Conservation (phyloP, 768 basidiomycete genomes). For the Mycena amicta region DNA sequence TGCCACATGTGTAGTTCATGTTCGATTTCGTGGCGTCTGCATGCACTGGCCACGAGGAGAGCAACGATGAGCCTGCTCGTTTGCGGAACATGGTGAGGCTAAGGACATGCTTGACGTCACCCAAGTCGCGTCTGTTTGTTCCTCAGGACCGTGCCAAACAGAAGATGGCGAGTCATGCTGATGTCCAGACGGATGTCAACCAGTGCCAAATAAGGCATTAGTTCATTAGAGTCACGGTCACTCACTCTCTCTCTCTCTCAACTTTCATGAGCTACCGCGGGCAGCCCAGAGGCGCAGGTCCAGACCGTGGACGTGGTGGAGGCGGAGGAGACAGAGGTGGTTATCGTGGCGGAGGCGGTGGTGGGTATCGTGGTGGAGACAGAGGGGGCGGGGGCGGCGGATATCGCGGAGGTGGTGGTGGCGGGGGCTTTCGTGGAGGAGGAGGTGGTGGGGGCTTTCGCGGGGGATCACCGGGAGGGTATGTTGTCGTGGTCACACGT, state of each 20-base stretch:
- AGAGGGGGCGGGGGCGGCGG: conserved; percentile 39
- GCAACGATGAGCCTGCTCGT: background rate
- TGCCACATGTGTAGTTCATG: no score
- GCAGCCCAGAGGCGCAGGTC: conserved; percentile 26
- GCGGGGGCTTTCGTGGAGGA: conserved; percentile 27
- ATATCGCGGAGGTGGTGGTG: conserved; percentile 9
- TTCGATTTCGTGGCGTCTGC: background rate
- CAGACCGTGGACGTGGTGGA: conserved; percentile 28
- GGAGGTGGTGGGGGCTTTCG: conserved; percentile 28
- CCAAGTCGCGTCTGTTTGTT: no score
- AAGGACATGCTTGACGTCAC: background rate
- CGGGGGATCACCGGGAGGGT: conserved; percentile 44
- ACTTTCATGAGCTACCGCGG: conserved; percentile 3
- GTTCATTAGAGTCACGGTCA: background rate
- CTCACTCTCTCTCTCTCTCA: background rate
- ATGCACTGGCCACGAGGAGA: background rate
- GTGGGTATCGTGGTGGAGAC: conserved; percentile 29
- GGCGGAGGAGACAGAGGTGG: conserved; percentile 1
- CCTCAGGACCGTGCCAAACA: no score
- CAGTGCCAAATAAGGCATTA: background rate
- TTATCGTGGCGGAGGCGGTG: conserved; percentile 5
- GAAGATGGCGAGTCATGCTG: background rate
- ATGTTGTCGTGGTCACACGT: background rate
- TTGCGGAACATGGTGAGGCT: background rate
- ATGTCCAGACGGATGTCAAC: background rate